phyloP scores from a whole-genome alignment of 1,284 basidiomycete genomes.

The Papiliotrema laurentii region DNA sequence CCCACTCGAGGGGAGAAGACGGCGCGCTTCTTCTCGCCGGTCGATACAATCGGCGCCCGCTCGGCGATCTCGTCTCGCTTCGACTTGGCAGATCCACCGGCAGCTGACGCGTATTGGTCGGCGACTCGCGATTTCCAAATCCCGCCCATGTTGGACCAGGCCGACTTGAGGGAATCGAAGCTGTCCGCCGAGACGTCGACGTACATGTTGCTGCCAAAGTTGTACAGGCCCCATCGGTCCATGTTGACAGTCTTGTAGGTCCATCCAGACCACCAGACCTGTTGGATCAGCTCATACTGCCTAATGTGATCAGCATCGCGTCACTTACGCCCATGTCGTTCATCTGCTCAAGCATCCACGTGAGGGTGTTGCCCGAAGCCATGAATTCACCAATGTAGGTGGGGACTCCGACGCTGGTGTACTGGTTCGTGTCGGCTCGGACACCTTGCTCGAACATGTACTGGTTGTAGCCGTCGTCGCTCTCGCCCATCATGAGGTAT shows the following conservation, averaged over 20 bases:
- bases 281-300: neutral
- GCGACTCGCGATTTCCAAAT: conserved; percentile 13
- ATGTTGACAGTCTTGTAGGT: conserved; percentile 23
- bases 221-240: conserved; percentile 35
- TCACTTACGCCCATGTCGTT: conserved; percentile 11
- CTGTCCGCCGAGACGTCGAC: conserved; percentile 27
- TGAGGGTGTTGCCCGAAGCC: conserved; percentile 27
- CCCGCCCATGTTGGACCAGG: conserved; percentile 29
- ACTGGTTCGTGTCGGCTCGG: neutral
- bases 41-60: neutral
- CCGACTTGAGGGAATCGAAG: conserved; percentile 24
- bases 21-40: neutral
- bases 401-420: conserved; percentile 14
- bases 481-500: conserved; percentile 28
- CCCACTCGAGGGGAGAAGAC: too few relatives aligned
- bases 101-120: conserved; percentile 17
- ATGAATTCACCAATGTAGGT: conserved; percentile 35
- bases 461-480: conserved; percentile 7
- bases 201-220: conserved; percentile 14
- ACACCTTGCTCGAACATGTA: conserved; percentile 4
- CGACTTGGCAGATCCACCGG: conserved; percentile 10
- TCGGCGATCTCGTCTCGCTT: conserved; percentile 1
- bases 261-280: conserved; percentile 31
- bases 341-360: conserved; percentile 26
- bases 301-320: neutral